Evolutionary conservation across 192 early-diverging fungal genomes (phyloP).

Genomic region (Podila epigama): DNA sequence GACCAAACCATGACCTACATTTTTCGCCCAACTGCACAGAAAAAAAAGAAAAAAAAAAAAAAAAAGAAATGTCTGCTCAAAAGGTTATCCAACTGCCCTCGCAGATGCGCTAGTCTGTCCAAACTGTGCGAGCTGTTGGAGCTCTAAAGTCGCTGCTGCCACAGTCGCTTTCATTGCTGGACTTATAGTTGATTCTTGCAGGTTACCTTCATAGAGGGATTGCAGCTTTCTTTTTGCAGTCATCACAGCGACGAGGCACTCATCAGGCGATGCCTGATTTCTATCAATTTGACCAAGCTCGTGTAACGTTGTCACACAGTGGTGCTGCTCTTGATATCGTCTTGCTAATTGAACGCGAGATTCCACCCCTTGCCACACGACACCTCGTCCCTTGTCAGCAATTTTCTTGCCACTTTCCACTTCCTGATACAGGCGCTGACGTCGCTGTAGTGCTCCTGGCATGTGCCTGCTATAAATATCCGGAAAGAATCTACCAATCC

Average conservation of each 20-base stretch:
- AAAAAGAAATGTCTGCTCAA: too few relatives aligned
- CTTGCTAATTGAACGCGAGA: neutral
- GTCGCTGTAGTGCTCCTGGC: neutral
- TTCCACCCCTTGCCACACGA: neutral
- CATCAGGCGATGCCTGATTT: neutral
- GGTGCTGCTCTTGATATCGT: neutral
- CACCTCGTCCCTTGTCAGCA: neutral
- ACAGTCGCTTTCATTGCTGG: neutral
- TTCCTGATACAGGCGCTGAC: neutral
- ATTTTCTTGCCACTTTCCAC: neutral
- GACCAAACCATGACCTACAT: too few relatives aligned
- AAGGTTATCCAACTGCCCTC: too few relatives aligned
- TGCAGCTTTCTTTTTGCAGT: conserved; percentile 7
- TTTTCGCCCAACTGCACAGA: too few relatives aligned
- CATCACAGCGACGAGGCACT: conserved; percentile 9
- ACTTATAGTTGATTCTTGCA: neutral
- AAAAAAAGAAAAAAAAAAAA: too few relatives aligned
- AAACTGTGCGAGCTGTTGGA: neutral
- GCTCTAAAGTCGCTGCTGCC: neutral
- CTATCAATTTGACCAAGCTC: neutral
- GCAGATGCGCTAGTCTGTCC: neutral
- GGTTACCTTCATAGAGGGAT: neutral
- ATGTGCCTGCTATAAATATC: neutral
- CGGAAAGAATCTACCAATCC: neutral
- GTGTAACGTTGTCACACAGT: neutral